Base-by-base conservation (phyloP, 2,329 filamentous ascomycete genomes). In the Graphilbum fragrans region DNA sequence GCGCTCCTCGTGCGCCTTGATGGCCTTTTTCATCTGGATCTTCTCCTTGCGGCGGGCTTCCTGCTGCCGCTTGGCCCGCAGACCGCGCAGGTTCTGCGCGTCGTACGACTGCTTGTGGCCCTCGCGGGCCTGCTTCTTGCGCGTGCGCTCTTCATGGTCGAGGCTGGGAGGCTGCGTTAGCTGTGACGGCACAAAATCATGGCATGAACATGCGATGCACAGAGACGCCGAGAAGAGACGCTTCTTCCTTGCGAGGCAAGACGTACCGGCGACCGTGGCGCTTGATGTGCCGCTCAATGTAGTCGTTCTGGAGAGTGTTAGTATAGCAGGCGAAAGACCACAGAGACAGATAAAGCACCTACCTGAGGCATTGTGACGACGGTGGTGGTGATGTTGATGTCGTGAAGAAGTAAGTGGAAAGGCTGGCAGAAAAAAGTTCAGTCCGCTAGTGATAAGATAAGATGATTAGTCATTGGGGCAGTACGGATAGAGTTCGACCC, bases 41-140 rank as follows among this genome's bases (percentile, higher is more conserved):
- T 98, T 98, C 72, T 98, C 88, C 61, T 88, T 83, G 68, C 87
- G 85, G 21, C 92, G 78, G 71, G 88, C 86, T 75, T 96, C 81
- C 62, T 90, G 82, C 68, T 92, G 81, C 55, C 94, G 70, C 72
- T 98, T 98, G 52, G 92, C 92, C 48, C 86, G 74, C 53, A 96
- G 77, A 50, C 92, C 92, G 47, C 84, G 82, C 56, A 95, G 73
- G 62, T 92, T 94, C 70, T 96, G 90, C 20, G 92, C 87, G 66
- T 94, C 82, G 58, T 92, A 74, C 39, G 84, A 92, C 43, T 77
- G 77, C 65, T 88, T 80, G 72, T 98, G 90, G 45, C 78, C 82
- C 67, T 94, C 86, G 66, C 92, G 82, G 46, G 92, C 92, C 48
- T 77, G 69, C 53, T 80, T 78, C 73, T 98, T 98, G 55, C 92